These are phyloP conservation scores for Turnera subulata DNA, from an alignment of 345 rosid genomes.

Conservation along the genomic window DNA sequence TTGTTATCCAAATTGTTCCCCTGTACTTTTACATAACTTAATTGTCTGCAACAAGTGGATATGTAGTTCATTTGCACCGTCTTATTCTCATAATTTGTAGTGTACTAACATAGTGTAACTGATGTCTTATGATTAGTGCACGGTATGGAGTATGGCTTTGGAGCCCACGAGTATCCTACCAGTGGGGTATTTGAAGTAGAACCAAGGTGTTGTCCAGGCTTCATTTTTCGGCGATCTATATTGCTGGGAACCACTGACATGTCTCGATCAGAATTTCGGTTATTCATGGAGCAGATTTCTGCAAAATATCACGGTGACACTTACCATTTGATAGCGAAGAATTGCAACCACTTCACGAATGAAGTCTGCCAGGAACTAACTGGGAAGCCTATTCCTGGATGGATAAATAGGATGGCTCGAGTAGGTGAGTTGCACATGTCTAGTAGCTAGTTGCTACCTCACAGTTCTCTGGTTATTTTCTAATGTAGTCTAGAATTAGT, in stretches of 20 bases:
- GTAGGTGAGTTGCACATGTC: slow-evolving; percentile 47
- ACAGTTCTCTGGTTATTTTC: not conserved
- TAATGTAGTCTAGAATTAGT: not conserved
- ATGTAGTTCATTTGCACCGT: not conserved
- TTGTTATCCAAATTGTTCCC: no score
- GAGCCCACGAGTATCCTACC: slow-evolving; percentile 79
- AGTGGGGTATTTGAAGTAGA: slow-evolving; percentile 96
- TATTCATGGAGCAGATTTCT: slow-evolving; percentile 77
- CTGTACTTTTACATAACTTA: no score
- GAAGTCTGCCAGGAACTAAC: slow-evolving; percentile 67
- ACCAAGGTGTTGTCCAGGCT: slow-evolving; percentile 91
- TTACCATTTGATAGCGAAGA: slow-evolving; percentile 94
- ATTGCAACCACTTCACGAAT: slow-evolving; percentile 93
- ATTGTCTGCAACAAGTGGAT: no score
- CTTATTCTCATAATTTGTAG: not conserved
- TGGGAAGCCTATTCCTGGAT: slow-evolving; percentile 89
- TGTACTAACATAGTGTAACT: slow-evolving; percentile 11
- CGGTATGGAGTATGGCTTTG: slow-evolving; percentile 80
- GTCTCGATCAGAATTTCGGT: slow-evolving; percentile 68
- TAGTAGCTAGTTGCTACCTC: slow-evolving; percentile 6
- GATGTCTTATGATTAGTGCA: slow-evolving; percentile 46
- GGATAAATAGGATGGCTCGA: slow-evolving; percentile 89
- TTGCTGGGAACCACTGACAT: slow-evolving; percentile 60
- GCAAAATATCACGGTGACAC: slow-evolving; percentile 74
- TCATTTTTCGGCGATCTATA: slow-evolving; percentile 77